Evolutionary conservation across 176 grass and related monocot species (phyloP), one percentile per base, ranked within the genome.

Genomic region (Thalia dealbata): DNA sequence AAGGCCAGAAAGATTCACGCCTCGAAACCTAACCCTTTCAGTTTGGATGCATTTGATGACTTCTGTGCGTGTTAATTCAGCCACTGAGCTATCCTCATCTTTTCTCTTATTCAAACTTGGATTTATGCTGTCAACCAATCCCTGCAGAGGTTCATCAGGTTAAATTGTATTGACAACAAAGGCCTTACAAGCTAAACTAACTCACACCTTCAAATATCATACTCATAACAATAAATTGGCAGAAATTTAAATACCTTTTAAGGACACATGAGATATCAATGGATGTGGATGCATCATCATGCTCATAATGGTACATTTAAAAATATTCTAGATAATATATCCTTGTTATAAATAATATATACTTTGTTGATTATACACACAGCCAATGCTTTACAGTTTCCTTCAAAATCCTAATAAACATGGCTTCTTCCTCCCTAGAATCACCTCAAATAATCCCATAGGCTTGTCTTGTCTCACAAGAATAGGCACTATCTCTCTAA

Each of bases 1-100:
- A 75, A 96, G 89, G 32, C 84, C 81, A 60, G 89, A 96, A 61
- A 96, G 64, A 79, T 96, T 96, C 22, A 96, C 75, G 0, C 89
- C 89, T n/a, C 89, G 89, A 67, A 92, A 90, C 64, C 84, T 84
- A 74, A 86, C 78, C 75, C 43, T 87, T 24, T 87, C 78, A 6
- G 75, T 62, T 61, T 96, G 92, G 74, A 96, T 96, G 76, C 75
- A 71, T 85, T 85, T 80, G 64, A 85, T 85, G 54, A 85, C 48
- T 55, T 85, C 83, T 73, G 56, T 80, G 12, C 83, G 83, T 26
- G 83, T 81, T 67, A 85, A 75, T 70, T 85, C 83, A 46, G 78
- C 18, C 50, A 66, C 54, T 62, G 67, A 61, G 23, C 8, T 56
- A 59, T 76, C 62, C 28, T 77, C 73, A 76, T 77, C 78, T 54